Evolutionary conservation across 1,139 yeast genomes (phyloP).

Genomic region (Pichia sp.): DNA sequence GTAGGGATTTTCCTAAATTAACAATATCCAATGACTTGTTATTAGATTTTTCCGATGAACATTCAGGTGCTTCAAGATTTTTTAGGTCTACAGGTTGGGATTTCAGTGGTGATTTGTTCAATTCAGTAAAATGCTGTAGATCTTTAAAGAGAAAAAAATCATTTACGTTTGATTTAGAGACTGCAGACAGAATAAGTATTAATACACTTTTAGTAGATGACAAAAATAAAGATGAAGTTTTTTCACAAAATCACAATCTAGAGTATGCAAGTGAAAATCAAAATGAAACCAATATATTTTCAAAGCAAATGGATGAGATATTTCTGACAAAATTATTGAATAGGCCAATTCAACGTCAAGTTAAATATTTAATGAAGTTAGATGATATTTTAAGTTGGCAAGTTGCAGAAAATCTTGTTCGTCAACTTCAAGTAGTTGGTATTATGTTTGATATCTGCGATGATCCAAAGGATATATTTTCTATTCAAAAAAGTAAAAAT

Average conservation of each 20-base stretch:
- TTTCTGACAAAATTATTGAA: conserved; percentile 1
- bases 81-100: conserved; percentile 34
- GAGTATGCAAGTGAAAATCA: no score
- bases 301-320: no score
- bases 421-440: conserved; percentile 55
- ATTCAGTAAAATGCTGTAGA: no score
- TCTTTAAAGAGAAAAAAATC: no score
- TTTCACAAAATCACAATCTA: no score
- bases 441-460: conserved; percentile 53
- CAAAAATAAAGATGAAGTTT: no score
- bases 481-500: conserved; percentile 19
- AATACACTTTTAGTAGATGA: background rate
- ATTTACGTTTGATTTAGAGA: no score
- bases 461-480: conserved; percentile 37
- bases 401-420: conserved; percentile 50
- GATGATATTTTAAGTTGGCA: conserved; percentile 40
- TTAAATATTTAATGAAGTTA: conserved; percentile 37
- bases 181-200: background rate
- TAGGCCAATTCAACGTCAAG: conserved; percentile 9
- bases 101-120: conserved; percentile 3
- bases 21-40: conserved; percentile 38
- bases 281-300: no score
- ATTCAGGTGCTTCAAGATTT: conserved; percentile 6
- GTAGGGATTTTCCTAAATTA: conserved; percentile 42
- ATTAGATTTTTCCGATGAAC: conserved; percentile 9